Evolutionary conservation across 306 rosid species (phyloP), one percentile per base, ranked within the genome.

Genomic region (Luffa aegyptiaca): DNA sequence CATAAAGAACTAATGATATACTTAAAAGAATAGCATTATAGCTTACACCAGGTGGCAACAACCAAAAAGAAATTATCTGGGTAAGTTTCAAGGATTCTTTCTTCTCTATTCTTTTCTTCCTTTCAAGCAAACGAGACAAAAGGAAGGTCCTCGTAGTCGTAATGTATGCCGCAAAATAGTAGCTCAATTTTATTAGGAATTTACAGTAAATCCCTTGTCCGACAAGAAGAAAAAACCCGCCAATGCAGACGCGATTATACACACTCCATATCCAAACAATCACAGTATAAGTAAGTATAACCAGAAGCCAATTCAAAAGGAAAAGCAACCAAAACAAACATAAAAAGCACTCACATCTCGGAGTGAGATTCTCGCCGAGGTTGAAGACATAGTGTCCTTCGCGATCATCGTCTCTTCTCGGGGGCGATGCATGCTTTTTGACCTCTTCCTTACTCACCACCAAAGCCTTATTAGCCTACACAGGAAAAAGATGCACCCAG

Each of bases 341-440:
- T 26, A 69, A 12, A 70, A 44, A 56, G 48, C 57, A 61, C 83
- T 87, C 81, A 93, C 98, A 94, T 94, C 98, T 90, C 85, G 96
- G 88, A 82, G 94, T 90, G 87, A 94, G 96, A 89, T 92, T 92
- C 84, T 94, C 97, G 88, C 98, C 98, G 2, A 94, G 89, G 85
- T 85, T 89, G 81, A 83, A 94, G 5, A 94, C 90, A 73, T 90
- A 92, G 85, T 92, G 96, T 10, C 98, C 98, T n/a, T 92, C 97
- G 26, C 98, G 98, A 86, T 92, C 98, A 66, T 94, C 96, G 33
- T 90, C 93, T 79, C 98, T 89, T 83, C 84, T 89, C 3, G 98
- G 98, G 52, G 97, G 97, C 81, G 97, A 92, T 3, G 82, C 90
- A 45, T 83, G 88, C 76, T 88, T 90, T 80, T 81, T 85, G 26